Conservation (phyloP, 176 grass and related monocot genomes). For the Cenchrus purpureus region DNA sequence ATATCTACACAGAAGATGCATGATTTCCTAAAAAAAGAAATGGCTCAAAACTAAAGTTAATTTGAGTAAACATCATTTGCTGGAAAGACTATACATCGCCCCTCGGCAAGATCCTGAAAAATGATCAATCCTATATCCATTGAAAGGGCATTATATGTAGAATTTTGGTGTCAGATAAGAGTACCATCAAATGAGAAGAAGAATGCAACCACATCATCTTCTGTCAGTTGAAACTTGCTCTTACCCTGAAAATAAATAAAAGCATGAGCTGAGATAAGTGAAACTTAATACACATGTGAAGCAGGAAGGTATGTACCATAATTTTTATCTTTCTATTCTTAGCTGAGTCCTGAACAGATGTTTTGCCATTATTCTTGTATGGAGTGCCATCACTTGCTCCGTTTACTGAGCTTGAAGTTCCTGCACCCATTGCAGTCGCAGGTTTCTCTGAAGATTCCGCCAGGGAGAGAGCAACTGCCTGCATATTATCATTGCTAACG, state of each 20-base stretch:
- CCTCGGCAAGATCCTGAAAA: not conserved
- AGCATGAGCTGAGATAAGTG: not conserved
- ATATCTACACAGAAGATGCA: not conserved
- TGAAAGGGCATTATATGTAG: not conserved
- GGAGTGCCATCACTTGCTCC: slow-evolving; percentile 41
- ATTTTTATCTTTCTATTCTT: slow-evolving; percentile 62
- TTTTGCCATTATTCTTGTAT: slow-evolving; percentile 38
- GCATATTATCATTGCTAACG: slow-evolving; percentile 35
- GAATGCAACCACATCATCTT: slow-evolving; percentile 85
- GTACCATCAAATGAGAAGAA: slow-evolving; percentile 97
- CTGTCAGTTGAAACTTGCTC: slow-evolving; percentile 77
- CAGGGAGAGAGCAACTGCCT: slow-evolving; percentile 91
- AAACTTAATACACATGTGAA: not conserved
- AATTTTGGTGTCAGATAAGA: slow-evolving; percentile 11
- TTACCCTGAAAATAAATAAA: slow-evolving; percentile 62
- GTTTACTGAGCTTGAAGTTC: slow-evolving; percentile 22
- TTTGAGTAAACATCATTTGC: not conserved
- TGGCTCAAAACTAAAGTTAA: slow-evolving; percentile 9
- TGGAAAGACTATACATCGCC: not conserved
- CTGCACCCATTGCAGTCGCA: not conserved
- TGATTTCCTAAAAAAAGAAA: not conserved
- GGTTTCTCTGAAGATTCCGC: slow-evolving; percentile 42
- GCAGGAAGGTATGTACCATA: slow-evolving; percentile 42
- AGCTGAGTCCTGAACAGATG: slow-evolving; percentile 34
- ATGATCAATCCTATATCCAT: not conserved